These are phyloP conservation scores for Trichosanthes cucumerina DNA, from an alignment of 306 rosid species.

Conservation along the genomic window DNA sequence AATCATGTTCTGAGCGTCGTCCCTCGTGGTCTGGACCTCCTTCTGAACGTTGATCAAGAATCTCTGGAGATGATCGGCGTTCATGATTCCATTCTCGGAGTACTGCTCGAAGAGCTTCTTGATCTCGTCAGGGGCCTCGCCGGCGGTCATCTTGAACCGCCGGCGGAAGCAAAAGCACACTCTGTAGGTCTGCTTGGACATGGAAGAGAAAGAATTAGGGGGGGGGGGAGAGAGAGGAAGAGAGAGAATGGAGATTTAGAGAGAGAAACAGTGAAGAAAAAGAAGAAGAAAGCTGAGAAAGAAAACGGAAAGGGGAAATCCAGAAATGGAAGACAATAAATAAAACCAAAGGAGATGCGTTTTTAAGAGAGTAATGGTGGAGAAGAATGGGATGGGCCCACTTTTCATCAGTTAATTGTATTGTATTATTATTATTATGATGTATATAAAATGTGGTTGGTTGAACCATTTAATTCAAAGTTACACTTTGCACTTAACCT, in stretches of 20 bases:
- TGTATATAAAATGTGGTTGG: too few species aligned
- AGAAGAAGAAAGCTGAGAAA: background rate
- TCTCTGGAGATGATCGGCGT: conserved; percentile 36
- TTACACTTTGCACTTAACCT: too few species aligned
- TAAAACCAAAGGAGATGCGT: background rate
- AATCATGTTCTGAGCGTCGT: conserved; percentile 50
- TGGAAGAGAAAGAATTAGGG: background rate
- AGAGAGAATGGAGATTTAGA: background rate
- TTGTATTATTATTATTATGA: too few species aligned
- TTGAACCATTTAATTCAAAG: too few species aligned
- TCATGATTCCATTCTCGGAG: conserved; percentile 75
- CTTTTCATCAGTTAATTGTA: too few species aligned
- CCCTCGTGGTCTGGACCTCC: conserved; percentile 39
- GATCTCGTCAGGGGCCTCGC: conserved; percentile 74
- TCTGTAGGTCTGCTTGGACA: conserved; percentile 85
- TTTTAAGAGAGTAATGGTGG: background rate
- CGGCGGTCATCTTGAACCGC: conserved; percentile 46
- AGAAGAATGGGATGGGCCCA: background rate
- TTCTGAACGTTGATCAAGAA: conserved; percentile 63
- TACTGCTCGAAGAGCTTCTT: conserved; percentile 38
- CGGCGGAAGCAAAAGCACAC: conserved; percentile 90
- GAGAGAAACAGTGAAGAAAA: background rate
- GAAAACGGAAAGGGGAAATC: background rate
- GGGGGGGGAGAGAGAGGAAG: background rate
- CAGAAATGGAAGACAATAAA: background rate